Conservation (phyloP, 176 grass and related monocot species). For the Elymus sibiricus region DNA sequence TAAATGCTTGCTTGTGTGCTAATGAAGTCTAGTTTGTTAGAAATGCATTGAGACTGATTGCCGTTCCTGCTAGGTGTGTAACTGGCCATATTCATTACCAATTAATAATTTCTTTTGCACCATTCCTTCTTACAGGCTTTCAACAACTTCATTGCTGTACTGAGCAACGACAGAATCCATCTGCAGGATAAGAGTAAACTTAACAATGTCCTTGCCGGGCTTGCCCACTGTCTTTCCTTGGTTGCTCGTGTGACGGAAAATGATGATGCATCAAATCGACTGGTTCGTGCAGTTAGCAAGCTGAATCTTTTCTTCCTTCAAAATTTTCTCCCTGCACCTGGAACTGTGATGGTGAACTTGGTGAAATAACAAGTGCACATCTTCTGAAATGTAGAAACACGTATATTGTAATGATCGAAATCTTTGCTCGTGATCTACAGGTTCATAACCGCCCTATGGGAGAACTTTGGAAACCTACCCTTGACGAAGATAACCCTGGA, state of each 20-base stretch:
- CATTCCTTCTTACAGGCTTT: conserved; percentile 54
- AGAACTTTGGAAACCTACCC: conserved; percentile 33
- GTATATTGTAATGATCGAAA: conserved; percentile 1
- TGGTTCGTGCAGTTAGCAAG: conserved; percentile 45
- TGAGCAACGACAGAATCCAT: conserved; percentile 75
- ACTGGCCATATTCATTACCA: conserved; percentile 6
- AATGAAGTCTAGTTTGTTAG: conserved; percentile 17
- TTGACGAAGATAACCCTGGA: conserved; percentile 27
- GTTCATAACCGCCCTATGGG: conserved; percentile 2
- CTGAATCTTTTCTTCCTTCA: background rate
- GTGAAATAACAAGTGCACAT: conserved; percentile 10
- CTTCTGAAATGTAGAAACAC: background rate
- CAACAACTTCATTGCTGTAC: conserved; percentile 68
- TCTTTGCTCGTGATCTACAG: conserved; percentile 18
- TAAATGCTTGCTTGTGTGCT: background rate
- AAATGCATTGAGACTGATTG: background rate
- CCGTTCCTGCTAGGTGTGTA: background rate
- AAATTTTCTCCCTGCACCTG: background rate
- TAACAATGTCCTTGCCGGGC: conserved; percentile 77
- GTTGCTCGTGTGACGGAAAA: conserved; percentile 34
- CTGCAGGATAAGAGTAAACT: conserved; percentile 92
- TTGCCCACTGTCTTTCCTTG: conserved; percentile 74
- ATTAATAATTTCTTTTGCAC: conserved; percentile 30
- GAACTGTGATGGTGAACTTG: background rate
- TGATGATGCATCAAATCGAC: conserved; percentile 34